Evolutionary conservation across 768 basidiomycete species (phyloP), one percentile per base, ranked within the genome.

Genomic region (Termitomyces titanicus): DNA sequence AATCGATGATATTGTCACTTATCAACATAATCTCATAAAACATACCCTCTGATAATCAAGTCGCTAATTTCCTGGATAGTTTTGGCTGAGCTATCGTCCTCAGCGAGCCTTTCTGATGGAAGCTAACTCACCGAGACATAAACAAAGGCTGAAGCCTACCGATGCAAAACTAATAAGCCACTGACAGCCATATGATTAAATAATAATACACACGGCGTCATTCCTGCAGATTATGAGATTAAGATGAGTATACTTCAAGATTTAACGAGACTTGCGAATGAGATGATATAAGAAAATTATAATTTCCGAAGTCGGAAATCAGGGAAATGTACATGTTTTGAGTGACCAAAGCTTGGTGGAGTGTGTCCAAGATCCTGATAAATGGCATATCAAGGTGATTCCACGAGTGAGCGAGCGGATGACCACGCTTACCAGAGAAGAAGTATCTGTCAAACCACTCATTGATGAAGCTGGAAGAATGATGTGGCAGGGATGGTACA

Each of bases 41-140:
- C 54, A 52, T 46, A 56, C 58, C 58, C 34, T 44, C 58, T 45
- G 7, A 55, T 48, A 1, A 40, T 40, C 12, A 59, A 35, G 24
- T 59, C 58, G 24, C 44, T 59, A 31, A 56, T 35, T 24, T 35
- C 47, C 47, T 48, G 9, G 3, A 10, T 2, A 20, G 35, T n/a
- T 5, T 35, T n/a, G 15, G 34, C 4, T 47, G 33, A 47, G 15
- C 11, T 1, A 5, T 34, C 5, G 11, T 9, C 20, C 8, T 9
- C 20, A 13, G 8, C 3, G 2, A 33, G 0, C 6, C 18, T 35
- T 35, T 35, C 34, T 13, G 5, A 35, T 35, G 33, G 3, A 11
- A 34, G 20, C 7, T 17, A 11, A 24, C 47, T 25, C 34, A 48
- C 47, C 15, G 47, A 35, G 22, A 48, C n/a, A n/a, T 48, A 48